Base-by-base conservation (phyloP, 441 rosid genomes). In the Omphalea diandra region DNA sequence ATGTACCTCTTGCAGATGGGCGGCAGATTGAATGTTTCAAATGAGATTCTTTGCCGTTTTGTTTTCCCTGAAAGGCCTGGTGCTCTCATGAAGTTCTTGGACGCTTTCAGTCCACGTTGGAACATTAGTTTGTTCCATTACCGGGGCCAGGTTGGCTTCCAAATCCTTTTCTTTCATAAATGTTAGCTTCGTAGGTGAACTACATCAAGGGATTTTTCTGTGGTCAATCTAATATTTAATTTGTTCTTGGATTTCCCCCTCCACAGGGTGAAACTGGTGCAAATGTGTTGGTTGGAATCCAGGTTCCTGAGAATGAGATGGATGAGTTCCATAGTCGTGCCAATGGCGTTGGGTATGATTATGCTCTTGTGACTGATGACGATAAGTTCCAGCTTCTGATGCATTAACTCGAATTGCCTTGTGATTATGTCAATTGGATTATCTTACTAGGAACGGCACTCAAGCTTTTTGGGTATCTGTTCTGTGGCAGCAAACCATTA, bases 41-140 rank as follows among this genome's bases (percentile, higher is more conserved):
- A 91, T 29, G 98, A 94, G 83, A 74, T 86, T 70, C 88, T 94
- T 53, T 94, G 94, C 68, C 91, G 68, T 31, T 94, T 91, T 74
- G 75, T 87, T 14, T 94, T 94, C 79, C 97, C 98, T 0, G 98
- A 94, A 85, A 89, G 94, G 73, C 98, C 96, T 4, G 97, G 99
- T 68, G 84, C 98, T 65, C 81, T 92, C 58, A 83, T 90, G 96
- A 88, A 90, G 87, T 94, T 94, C 82, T 84, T 94, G 81, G 87
- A 90, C 69, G 65, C 93, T 27, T 88, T 92, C 76, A 94, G 98
- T 83, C 96, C 99, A 7, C 87, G 88, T 17, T 95, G 99, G 98
- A 88, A 95, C 85, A 95, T 95, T 38, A 93, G 86, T 65, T 85
- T 93, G 83, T 93, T 95, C 90, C 98, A 89, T 82, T 93, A 93